Base-by-base conservation (phyloP, 331 rosid genomes). In the Acacia pycnantha region DNA sequence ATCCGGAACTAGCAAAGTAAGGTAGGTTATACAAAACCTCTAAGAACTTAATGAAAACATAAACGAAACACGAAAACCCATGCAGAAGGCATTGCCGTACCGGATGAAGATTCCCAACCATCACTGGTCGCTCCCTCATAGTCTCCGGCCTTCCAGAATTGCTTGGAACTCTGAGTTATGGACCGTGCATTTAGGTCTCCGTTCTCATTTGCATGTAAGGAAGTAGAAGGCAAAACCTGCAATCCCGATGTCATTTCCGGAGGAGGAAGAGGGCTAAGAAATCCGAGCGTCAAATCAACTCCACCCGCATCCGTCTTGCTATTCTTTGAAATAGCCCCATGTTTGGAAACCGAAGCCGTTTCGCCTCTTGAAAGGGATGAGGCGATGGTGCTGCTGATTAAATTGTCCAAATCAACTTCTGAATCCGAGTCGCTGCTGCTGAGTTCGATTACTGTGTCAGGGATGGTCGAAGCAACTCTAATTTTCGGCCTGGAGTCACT, bases 111-210 rank as follows among this genome's bases (percentile, higher is more conserved):
- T n/a, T 78, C 84, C 90, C 90, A 80, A 41, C 77, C 81, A 40
- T 74, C 80, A 67, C 79, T 40, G 21, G 87, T 83, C 50, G 86
- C 83, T 51, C 84, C 88, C 53, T 86, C 93, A 22, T 86, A 91
- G 61, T 91, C 92, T 19, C 96, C 96, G 3, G 93, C 96, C 84
- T 91, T 91, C 96, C 96, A 91, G 18, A 91, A 91, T 86, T 91
- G 93, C 87, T 85, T 89, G 53, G 83, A 69, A 40, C 76, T 56
- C 27, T 72, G 76, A 37, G 70, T 56, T 53, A 18, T 47, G 48
- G 59, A 37, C 11, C 11, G 48, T 26, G 11, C 41, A 19, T 19
- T 51, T 5, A 3, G 48, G n/a, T 1, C 31, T 12, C 47, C 74
- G 22, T 41, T 76, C 29, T 4, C 79, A 24, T 58, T 40, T 6